Evolutionary conservation across 1,284 basidiomycete species (phyloP), one percentile per base, ranked within the genome.

Genomic region (Cryptococcus neoformans): DNA sequence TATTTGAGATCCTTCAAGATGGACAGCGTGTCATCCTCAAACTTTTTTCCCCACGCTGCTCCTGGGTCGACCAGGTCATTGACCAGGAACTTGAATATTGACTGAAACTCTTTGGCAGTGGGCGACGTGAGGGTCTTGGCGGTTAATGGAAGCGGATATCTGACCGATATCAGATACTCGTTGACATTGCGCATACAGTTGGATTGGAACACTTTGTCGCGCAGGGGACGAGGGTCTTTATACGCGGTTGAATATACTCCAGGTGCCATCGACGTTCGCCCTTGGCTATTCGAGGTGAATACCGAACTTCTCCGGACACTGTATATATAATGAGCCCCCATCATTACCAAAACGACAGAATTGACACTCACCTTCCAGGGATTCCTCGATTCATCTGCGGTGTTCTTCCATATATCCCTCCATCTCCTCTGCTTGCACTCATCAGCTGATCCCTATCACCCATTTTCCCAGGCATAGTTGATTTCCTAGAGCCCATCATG

Each of bases 61-160:
- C 78, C 79, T 1, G 87, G 85, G 66, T 92, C 90, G 6, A 93
- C 73, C 8, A 83, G 80, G n/a, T 80, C 77, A 12, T 59, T 60
- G n/a, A 90, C 80, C 11, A 95, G 80, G 63, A 85, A 86, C 50
- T 87, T 83, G 68, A 93, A 90, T 41, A 94, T 87, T 0, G 81
- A 79, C 47, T 89, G 85, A 67, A 89, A 93, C 60, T 92, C 89
- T 65, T 90, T 89, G 6, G 83, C 85, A 4, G 88, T 88, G 47
- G 92, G 89, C 46, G 85, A 88, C 45, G 81, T 79, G 4, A 92
- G 79, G 3, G 83, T 85, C 55, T 85, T 81, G 69, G 83, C 81
- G 0, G 83, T 80, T 39, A 90, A 83, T 7, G 65, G 70, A 4
- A 75, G 63, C 1, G 89, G 87, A 55, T 83, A 86, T 2, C 84